Percentiles rank a stretch among this genome's conserved stretches.
Evolutionary conservation across 192 early-diverging fungal species (phyloP).

Genomic region (Entomortierella lignicola): DNA sequence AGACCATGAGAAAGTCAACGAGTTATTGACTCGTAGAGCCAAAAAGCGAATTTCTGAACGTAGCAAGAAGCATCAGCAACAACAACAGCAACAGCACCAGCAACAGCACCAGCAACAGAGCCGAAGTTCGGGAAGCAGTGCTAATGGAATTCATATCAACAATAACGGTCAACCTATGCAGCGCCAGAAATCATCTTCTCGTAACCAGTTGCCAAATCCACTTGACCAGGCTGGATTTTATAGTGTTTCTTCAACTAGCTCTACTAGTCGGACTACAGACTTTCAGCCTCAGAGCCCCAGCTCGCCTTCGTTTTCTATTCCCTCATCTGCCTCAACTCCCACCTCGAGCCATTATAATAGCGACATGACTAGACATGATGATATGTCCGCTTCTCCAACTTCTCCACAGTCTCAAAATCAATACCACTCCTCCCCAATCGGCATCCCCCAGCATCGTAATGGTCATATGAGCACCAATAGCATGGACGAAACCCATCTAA

Average conservation of each 20-base stretch:
- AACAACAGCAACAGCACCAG: conserved; percentile 25
- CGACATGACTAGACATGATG: conserved; percentile 25
- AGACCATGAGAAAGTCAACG: conserved; percentile 43
- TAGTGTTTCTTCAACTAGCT: neutral
- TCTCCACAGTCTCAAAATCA: conserved; percentile 20
- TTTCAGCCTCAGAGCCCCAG: conserved; percentile 21
- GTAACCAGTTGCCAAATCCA: conserved; percentile 11
- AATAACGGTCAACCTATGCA: conserved; percentile 15
- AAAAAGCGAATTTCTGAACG: conserved; percentile 21
- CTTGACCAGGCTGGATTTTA: conserved; percentile 37
- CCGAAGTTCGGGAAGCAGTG: neutral
- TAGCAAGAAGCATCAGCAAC: conserved; percentile 24
- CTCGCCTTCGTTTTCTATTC: conserved; percentile 43
- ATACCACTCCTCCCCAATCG: conserved; percentile 34
- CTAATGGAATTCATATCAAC: neutral
- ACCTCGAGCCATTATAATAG: conserved; percentile 24
- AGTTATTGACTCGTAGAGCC: conserved; percentile 32
- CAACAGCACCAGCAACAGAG: conserved; percentile 17
- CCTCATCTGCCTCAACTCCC: conserved; percentile 41
- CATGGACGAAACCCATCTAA: conserved; percentile 13
- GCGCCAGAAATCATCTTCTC: conserved; percentile 21
- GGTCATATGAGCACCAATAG: conserved; percentile 21
- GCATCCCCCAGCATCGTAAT: conserved; percentile 22
- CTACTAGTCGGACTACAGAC: conserved; percentile 5
- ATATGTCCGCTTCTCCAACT: conserved; percentile 7